Conservation (phyloP, 352 stramenopile genomes). For the Phytophthora litchii region DNA sequence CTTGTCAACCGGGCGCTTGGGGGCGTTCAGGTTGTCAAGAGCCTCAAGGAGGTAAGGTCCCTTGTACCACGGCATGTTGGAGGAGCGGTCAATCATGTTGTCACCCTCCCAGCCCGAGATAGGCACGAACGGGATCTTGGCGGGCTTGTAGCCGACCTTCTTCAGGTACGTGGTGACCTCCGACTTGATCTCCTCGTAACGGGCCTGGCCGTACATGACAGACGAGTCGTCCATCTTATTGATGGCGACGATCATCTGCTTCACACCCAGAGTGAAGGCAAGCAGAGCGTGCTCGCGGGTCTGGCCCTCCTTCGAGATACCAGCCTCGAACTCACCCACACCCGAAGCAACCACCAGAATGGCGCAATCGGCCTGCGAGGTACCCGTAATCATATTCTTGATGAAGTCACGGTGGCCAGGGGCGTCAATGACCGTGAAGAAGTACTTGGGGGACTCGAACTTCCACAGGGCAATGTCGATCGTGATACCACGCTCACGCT, state of each 20-base stretch:
- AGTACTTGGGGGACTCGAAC: slow-evolving; percentile 97
- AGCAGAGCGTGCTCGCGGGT: slow-evolving; percentile 96
- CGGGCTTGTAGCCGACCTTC: slow-evolving; percentile 97
- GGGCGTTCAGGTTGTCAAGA: slow-evolving; percentile 91
- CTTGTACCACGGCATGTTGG: slow-evolving; percentile 98
- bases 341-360: slow-evolving; percentile 95
- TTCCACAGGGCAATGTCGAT: slow-evolving; percentile 98
- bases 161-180: slow-evolving; percentile 93
- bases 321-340: slow-evolving; percentile 94
- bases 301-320: slow-evolving; percentile 96
- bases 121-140: slow-evolving; percentile 95
- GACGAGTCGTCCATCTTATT: slow-evolving; percentile 99
- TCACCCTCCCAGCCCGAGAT: slow-evolving; percentile 97
- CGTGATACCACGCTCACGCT: slow-evolving; percentile 97
- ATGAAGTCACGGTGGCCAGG: slow-evolving; percentile 99
- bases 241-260: slow-evolving; percentile 97
- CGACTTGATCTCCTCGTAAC: slow-evolving; percentile 95
- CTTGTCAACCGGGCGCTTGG: slow-evolving; percentile 94
- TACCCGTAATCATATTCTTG: slow-evolving; percentile 99
- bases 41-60: slow-evolving; percentile 91
- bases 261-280: slow-evolving; percentile 96
- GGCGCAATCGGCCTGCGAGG: slow-evolving; percentile 97
- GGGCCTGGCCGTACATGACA: slow-evolving; percentile 92
- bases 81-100: slow-evolving; percentile 96
- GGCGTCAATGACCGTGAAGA: slow-evolving; percentile 98